Base-by-base conservation (phyloP, 208 protist species). In the Trypanosoma congolense region DNA sequence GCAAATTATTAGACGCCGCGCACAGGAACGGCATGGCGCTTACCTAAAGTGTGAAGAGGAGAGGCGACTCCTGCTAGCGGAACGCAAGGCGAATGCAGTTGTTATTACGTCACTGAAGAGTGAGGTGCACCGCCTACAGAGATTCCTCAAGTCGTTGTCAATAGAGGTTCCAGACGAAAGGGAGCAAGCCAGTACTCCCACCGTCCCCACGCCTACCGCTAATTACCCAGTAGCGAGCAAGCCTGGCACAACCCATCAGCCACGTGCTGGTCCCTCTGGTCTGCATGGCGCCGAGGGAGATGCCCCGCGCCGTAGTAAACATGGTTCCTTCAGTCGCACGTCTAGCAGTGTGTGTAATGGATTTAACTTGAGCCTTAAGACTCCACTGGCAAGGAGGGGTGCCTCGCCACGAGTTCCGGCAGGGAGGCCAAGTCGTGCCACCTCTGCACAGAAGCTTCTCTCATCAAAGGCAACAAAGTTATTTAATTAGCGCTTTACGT, bases 21-120 rank as follows among this genome's bases (percentile, higher is more conserved):
- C 73, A n/a, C 48, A 53, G 31, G 47, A 38, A 12, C 65, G 68
- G 22, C 59, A 81, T 26, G 30, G 35, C 4, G 52, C 61, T 24
- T 68, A 75, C 18, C 60, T 49, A 12, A 22, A 29, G 1, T 62
- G 61, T 5, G 44, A 54, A 33, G 51, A 64, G 10, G 3, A 25
- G 18, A 42, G 53, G 40, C 38, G 75, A n/a, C n/a, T n/a, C n/a
- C n/a, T n/a, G 45, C 59, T 77, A 51, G 35, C 28, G 18, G 40
- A 57, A 29, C 63, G 64, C 24, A 24, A 52, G 40, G 10, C 57
- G 19, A 58, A 50, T 25, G 59, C 44, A 5, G 40, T 35, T 31
- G 43, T 38, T 16, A 64, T 68, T 47, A 41, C 55, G 2, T n/a
- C 46, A 5, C 29, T 74, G 8, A 59, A 55, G 25, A 28, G 21